Percentiles rank a stretch among this genome's conserved stretches.
Evolutionary conservation across 192 early-diverging fungal genomes (phyloP).

Genomic region (Coemansia sp.): DNA sequence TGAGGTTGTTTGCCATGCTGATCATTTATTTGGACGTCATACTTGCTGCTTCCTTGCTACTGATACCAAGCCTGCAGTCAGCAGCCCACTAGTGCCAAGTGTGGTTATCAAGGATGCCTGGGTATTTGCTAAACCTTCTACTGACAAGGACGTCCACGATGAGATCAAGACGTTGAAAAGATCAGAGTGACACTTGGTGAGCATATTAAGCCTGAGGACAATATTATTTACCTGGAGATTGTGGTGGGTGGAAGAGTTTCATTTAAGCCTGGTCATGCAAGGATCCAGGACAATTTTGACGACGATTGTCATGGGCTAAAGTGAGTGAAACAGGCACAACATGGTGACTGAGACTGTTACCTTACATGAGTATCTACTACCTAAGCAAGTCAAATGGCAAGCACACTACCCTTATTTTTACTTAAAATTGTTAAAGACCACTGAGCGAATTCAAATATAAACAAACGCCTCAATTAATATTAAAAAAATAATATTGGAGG

Average conservation of each 20-base stretch:
- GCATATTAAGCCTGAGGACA: neutral
- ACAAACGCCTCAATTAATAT: no score
- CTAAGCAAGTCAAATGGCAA: neutral
- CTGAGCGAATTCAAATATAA: neutral
- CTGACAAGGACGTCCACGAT: neutral
- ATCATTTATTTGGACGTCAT: neutral
- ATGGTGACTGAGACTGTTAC: conserved; percentile 10
- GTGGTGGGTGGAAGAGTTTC: neutral
- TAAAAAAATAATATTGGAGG: no score
- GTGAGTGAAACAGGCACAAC: neutral
- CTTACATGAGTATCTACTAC: conserved; percentile 39
- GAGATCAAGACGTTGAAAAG: neutral
- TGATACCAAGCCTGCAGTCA: neutral
- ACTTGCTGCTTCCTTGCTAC: neutral
- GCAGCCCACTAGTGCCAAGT: neutral
- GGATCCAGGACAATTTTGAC: no score
- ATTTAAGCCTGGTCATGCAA: neutral
- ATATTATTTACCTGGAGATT: neutral
- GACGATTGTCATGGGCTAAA: neutral
- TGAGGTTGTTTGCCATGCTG: neutral
- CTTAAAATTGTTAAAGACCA: conserved; percentile 7
- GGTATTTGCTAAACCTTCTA: neutral
- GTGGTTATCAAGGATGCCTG: conserved; percentile 22
- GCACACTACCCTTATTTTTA: neutral
- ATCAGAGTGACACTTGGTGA: neutral